These are phyloP conservation scores for Leccinum subrobustum DNA, from an alignment of 1,284 basidiomycete genomes.

Conservation along the genomic window DNA sequence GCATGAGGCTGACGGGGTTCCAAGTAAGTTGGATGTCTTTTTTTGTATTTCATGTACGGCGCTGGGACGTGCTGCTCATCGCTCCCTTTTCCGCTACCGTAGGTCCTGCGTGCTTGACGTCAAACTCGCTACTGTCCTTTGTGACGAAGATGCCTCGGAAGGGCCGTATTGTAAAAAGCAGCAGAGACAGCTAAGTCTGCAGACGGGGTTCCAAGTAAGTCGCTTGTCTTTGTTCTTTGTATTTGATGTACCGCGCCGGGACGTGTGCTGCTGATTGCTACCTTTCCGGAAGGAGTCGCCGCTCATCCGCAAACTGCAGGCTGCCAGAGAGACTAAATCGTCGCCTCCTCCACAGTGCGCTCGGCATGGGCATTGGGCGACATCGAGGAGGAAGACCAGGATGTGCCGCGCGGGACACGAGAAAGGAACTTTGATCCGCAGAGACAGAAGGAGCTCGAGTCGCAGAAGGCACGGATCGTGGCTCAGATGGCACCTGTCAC, in stretches of 20 bases:
- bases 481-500: conserved; percentile 79
- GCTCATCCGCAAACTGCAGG: conserved; percentile 54
- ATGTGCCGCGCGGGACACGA: conserved; percentile 34
- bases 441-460: conserved; percentile 73
- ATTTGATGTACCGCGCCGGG: conserved; percentile 6
- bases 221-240: too few species aligned
- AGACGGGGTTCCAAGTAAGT: too few species aligned
- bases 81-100: too few species aligned
- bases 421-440: conserved; percentile 49
- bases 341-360: conserved; percentile 39
- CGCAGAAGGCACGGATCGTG: conserved; percentile 86
- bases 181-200: too few species aligned
- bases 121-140: too few species aligned
- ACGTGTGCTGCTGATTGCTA: conserved; percentile 30
- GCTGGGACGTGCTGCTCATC: too few species aligned
- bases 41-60: too few species aligned
- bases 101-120: too few species aligned
- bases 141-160: too few species aligned
- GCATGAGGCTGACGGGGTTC: too few species aligned
- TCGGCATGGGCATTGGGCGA: conserved; percentile 43
- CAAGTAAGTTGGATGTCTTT: too few species aligned
- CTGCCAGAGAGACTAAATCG: conserved; percentile 38
- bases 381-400: conserved; percentile 49
- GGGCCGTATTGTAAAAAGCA: too few species aligned
- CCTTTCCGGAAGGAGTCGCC: conserved; percentile 46